These are phyloP conservation scores for Cyanidioschyzon merolae DNA, from an alignment of 23 red algal genomes.

Conservation along the genomic window DNA sequence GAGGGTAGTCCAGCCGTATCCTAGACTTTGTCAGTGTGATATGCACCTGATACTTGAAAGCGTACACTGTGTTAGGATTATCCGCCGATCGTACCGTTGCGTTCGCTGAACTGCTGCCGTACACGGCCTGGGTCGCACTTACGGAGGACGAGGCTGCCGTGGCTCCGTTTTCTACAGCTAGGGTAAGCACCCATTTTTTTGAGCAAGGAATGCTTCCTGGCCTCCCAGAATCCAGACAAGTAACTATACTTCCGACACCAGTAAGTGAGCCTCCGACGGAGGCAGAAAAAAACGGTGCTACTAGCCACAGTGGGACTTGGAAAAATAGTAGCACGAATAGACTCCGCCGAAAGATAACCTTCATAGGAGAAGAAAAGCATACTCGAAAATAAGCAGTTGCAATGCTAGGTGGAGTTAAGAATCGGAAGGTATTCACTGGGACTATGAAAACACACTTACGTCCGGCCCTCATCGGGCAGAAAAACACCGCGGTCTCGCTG, in stretches of 20 bases:
- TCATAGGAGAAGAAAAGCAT: too few relatives aligned
- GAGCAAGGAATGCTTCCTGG: conserved; percentile 6
- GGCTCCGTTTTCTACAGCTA: conserved; percentile 31
- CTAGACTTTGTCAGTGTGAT: conserved; percentile 21
- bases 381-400: too few relatives aligned
- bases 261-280: neutral
- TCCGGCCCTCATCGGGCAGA: too few relatives aligned
- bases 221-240: conserved; percentile 22
- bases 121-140: conserved; percentile 12
- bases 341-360: too few relatives aligned
- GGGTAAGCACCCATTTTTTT: conserved; percentile 34
- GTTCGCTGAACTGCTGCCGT: neutral
- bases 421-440: too few relatives aligned
- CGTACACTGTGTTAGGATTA: conserved; percentile 15
- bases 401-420: too few relatives aligned
- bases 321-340: too few relatives aligned
- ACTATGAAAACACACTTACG: too few relatives aligned
- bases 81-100: neutral
- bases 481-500: too few relatives aligned
- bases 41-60: conserved; percentile 17
- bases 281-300: neutral
- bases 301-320: too few relatives aligned
- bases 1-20: conserved; percentile 26
- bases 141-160: neutral
- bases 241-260: conserved; percentile 12